Base-by-base conservation (phyloP, 192 early-diverging fungal species). In the Dissophora ornata region DNA sequence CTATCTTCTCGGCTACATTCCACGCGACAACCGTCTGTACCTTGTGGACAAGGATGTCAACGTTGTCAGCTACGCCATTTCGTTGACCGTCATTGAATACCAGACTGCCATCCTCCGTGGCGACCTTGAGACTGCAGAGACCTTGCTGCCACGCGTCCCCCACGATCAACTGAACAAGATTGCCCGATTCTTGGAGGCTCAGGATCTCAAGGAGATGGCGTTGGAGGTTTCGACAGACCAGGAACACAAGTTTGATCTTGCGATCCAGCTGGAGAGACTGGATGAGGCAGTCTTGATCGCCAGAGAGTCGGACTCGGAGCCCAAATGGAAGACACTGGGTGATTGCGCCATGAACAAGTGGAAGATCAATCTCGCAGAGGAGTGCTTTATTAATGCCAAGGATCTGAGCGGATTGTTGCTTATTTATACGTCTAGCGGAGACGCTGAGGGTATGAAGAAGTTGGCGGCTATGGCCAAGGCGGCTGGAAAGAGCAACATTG, bases 221-320 rank as follows among this genome's bases (percentile, higher is more conserved):
- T 85, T 99, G 40, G 90, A 94, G 45, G 95, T 99, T 10, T 94
- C 98, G 6, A 91, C 91, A 0, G 98, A 99, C 70, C 81, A 90
- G 18, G 97, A 98, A 69, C 98, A 99, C 85, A 88, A 88, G 66
- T 99, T 99, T 69, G 97, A 99, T 25, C 83, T 99, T 32, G 96
- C 98, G 0, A 87, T 98, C 58, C 92, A 94, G 71, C 79, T 98
- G 48, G 87, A 89, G 50, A 85, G 90, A 59, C 86, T 99, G 29
- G 91, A 96, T 54, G 84, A 90, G 29, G 98, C 98, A 7, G 88
- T 89, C 44, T 85, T 87, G 26, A 96, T 99, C 82, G 98, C 98
- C 29, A 85, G 91, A 44, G 85, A 91, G 64, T 82, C 89, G 26
- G 90, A 94, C 24, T 88, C 86, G 24, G 96, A 96, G 67, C 85